Evolutionary conservation across 2,329 filamentous ascomycete species (phyloP).

Genomic region (Aspergillus calidoustus): DNA sequence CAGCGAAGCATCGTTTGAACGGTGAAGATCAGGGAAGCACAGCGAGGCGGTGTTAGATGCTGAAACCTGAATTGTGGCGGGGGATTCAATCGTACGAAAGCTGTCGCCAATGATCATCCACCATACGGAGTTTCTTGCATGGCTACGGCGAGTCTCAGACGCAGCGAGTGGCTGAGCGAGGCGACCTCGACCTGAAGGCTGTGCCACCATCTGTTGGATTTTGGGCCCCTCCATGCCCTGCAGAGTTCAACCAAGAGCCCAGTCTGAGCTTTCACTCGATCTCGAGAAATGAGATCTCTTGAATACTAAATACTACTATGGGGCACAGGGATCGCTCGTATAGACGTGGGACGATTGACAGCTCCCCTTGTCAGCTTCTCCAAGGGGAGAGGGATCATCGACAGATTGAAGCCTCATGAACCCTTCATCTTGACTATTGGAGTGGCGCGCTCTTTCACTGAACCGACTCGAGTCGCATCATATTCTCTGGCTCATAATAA

Average conservation of each 20-base stretch:
- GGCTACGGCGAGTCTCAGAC: not conserved
- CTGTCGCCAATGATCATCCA: slow-evolving; percentile 13
- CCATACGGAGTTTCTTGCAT: not conserved
- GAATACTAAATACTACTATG: not conserved
- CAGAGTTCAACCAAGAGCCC: not conserved
- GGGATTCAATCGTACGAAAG: slow-evolving; percentile 1
- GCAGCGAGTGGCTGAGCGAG: not conserved
- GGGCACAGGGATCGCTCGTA: not conserved
- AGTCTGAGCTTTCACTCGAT: not conserved
- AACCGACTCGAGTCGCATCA: not conserved
- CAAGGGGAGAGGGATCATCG: no score
- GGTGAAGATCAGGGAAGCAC: not conserved
- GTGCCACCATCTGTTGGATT: not conserved
- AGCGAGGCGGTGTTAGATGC: slow-evolving; percentile 22
- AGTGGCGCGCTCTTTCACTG: not conserved
- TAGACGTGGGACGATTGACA: not conserved
- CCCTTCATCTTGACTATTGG: not conserved
- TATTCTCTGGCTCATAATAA: not conserved
- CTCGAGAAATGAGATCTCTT: not conserved
- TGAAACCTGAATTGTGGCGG: slow-evolving; percentile 23
- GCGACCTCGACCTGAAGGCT: not conserved
- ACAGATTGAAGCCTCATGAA: not conserved
- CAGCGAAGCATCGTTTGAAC: not conserved
- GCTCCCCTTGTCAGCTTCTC: not conserved
- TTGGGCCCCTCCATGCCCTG: not conserved